Percentiles rank a stretch among this genome's conserved stretches.
Evolutionary conservation across 2,329 filamentous ascomycete species (phyloP).

Genomic region (Conoideocrella luteorostrata): DNA sequence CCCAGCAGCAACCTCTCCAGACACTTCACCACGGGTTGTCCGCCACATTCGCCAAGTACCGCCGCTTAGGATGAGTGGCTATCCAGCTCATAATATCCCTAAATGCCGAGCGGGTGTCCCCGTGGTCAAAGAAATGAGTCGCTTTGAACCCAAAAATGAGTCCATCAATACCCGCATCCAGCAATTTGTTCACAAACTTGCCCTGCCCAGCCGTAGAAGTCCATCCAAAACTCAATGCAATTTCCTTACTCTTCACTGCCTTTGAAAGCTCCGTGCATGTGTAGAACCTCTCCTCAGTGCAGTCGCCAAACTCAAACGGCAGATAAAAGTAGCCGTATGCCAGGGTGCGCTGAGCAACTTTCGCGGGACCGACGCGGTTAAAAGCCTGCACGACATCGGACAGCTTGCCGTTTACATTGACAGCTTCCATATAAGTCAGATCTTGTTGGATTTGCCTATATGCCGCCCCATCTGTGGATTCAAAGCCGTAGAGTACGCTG

Average conservation of each 20-base stretch:
- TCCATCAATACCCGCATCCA: slow-evolving; percentile 1
- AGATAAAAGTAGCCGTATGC: slow-evolving; percentile 2
- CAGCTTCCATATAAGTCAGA: slow-evolving; percentile 7
- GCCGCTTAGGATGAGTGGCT: not conserved
- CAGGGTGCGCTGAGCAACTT: slow-evolving; percentile 5
- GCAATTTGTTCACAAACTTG: not conserved
- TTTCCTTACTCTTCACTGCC: not conserved
- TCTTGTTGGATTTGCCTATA: slow-evolving; percentile 1
- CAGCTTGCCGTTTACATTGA: slow-evolving; percentile 3
- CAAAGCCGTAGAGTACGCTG: slow-evolving; percentile 9
- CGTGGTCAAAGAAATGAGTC: not conserved
- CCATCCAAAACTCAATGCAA: not conserved
- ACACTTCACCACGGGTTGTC: slow-evolving; percentile 1
- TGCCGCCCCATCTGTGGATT: not conserved
- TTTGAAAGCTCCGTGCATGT: slow-evolving; percentile 6
- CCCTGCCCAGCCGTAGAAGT: not conserved
- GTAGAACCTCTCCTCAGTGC: not conserved
- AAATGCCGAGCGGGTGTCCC: not conserved
- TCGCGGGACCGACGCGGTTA: not conserved
- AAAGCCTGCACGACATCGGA: not conserved
- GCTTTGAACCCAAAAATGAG: slow-evolving; percentile 4
- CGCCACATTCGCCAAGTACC: not conserved
- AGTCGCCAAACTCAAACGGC: slow-evolving; percentile 8
- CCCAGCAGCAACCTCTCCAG: not conserved
- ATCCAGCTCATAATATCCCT: slow-evolving; percentile 16